These are phyloP conservation scores for Neonectria faginata DNA, from an alignment of 2,329 filamentous ascomycete species.

Conservation along the genomic window DNA sequence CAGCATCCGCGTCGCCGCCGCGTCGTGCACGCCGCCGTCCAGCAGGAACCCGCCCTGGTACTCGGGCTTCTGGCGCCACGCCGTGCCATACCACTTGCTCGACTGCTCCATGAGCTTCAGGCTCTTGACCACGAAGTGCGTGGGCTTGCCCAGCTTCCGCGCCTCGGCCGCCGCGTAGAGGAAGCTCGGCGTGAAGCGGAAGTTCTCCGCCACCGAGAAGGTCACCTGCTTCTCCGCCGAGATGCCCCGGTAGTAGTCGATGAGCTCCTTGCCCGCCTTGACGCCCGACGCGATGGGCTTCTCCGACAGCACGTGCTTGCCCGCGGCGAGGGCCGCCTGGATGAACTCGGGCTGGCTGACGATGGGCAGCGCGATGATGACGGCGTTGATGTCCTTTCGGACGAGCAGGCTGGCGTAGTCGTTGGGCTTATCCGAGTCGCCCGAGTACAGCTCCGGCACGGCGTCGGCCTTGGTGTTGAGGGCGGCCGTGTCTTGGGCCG, in stretches of 20 bases:
- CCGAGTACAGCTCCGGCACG: slow-evolving; percentile 66
- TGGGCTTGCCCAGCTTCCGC: slow-evolving; percentile 46
- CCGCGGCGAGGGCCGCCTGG: slow-evolving; percentile 68
- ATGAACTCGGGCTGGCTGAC: slow-evolving; percentile 69
- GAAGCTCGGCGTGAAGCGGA: slow-evolving; percentile 71
- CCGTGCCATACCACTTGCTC: slow-evolving; percentile 63
- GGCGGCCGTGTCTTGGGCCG: slow-evolving; percentile 61
- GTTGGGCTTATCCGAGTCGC: slow-evolving; percentile 61
- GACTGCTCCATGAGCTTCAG: slow-evolving; percentile 51
- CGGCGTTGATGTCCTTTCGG: slow-evolving; percentile 65
- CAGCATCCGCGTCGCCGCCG: slow-evolving; percentile 71
- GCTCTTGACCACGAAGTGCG: slow-evolving; percentile 61
- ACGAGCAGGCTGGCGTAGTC: slow-evolving; percentile 63
- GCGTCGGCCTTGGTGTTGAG: slow-evolving; percentile 50
- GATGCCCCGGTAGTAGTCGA: slow-evolving; percentile 50
- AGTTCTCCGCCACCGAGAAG: slow-evolving; percentile 79
- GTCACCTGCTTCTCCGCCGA: slow-evolving; percentile 49
- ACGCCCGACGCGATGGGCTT: slow-evolving; percentile 75
- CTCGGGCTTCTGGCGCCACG: slow-evolving; percentile 75
- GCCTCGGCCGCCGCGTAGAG: slow-evolving; percentile 61
- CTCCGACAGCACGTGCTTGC: slow-evolving; percentile 77
- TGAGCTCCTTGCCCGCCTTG: slow-evolving; percentile 54
- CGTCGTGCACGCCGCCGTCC: slow-evolving; percentile 80
- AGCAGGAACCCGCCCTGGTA: slow-evolving; percentile 83
- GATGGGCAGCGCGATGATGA: slow-evolving; percentile 74